These are phyloP conservation scores for Tetragonia tetragonoides DNA, from an alignment of 148 eudicot genomes.

Conservation along the genomic window DNA sequence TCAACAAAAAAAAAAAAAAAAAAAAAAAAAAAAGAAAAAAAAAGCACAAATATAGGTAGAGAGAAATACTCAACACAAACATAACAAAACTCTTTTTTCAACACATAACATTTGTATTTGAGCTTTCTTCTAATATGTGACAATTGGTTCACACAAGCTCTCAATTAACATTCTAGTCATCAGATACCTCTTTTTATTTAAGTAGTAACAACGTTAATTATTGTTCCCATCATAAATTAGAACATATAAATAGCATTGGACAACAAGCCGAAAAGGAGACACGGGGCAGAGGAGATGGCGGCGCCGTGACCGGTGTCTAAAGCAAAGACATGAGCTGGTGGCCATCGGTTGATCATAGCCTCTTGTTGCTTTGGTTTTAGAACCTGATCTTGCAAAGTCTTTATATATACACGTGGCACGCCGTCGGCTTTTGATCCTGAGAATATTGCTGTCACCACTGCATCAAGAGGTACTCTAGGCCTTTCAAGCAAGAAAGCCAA, in stretches of 20 bases:
- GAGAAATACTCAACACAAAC: too few relatives aligned
- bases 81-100: too few relatives aligned
- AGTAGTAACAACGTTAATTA: too few relatives aligned
- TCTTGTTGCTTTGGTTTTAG: conserved; percentile 18
- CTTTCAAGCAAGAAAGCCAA: conserved; percentile 1
- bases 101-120: too few relatives aligned
- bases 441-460: conserved; percentile 4
- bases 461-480: neutral
- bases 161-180: too few relatives aligned
- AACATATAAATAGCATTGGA: neutral
- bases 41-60: too few relatives aligned
- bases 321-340: conserved; percentile 15
- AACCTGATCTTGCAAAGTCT: conserved; percentile 13
- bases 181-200: too few relatives aligned
- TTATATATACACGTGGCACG: conserved; percentile 25
- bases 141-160: too few relatives aligned
- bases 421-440: neutral
- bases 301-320: conserved; percentile 13
- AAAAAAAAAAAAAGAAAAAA: too few relatives aligned
- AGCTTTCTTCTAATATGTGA: too few relatives aligned
- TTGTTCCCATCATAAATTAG: neutral
- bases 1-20: too few relatives aligned
- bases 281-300: neutral
- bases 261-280: conserved; percentile 15
- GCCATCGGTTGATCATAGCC: conserved; percentile 29